phyloP scores from a whole-genome alignment of 2,329 filamentous ascomycete genomes.

The Aspergillus ibericus region DNA sequence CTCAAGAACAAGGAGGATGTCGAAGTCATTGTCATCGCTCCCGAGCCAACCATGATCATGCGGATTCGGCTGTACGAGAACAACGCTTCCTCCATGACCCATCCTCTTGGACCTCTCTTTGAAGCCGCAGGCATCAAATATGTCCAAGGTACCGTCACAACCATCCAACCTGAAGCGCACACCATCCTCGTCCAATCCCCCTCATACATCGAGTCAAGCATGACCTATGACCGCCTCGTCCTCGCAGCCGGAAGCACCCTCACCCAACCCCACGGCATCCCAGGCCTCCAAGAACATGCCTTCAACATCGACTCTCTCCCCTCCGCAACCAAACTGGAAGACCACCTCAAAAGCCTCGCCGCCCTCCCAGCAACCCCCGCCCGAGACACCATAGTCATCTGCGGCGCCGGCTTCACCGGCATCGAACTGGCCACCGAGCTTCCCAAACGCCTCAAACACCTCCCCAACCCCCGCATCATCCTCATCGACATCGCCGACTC shows the following conservation, averaged over 20 bases:
- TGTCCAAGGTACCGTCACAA: constrained; percentile 11
- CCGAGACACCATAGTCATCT: constrained; percentile 39
- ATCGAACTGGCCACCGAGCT: constrained; percentile 31
- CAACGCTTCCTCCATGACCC: constrained; percentile 26
- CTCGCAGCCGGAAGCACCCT: constrained; percentile 41
- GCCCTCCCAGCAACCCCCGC: constrained; percentile 22
- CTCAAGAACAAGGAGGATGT: constrained; percentile 22
- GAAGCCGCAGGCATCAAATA: constrained; percentile 27
- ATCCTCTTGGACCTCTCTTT: constrained; percentile 26
- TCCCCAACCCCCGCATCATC: constrained; percentile 16
- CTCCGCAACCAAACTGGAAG: constrained; percentile 24
- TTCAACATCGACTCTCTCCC: constrained; percentile 39
- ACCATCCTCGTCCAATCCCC: constrained; percentile 13
- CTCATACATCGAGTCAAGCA: constrained; percentile 5
- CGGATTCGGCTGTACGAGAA: constrained; percentile 40
- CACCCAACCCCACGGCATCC: constrained; percentile 25
- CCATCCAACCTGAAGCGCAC: constrained; percentile 14
- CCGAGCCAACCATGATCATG: constrained; percentile 33
- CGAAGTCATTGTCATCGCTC: constrained; percentile 35
- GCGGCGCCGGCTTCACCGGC: constrained; percentile 40
- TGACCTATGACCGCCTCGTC: constrained; percentile 38
- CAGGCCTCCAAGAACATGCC: constrained; percentile 33
- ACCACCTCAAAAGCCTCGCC: constrained; percentile 31
- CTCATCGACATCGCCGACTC: constrained; percentile 31
- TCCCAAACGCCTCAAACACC: constrained; percentile 24